Base-by-base conservation (phyloP, 2,329 filamentous ascomycete species). In the Cladosporium sphaerospermum region DNA sequence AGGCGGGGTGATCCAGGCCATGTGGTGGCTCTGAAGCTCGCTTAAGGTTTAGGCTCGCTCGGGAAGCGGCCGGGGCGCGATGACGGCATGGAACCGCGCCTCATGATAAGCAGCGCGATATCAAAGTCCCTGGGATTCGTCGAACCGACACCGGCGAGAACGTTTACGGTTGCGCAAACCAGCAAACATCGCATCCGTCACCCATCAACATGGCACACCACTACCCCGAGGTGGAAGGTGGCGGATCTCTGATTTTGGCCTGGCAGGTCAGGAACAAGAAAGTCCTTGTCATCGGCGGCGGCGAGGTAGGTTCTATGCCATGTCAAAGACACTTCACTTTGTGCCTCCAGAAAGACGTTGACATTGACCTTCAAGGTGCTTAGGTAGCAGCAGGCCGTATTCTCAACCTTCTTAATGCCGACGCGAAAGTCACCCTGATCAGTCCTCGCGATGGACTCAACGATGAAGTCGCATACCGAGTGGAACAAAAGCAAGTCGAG, bases 351-450 rank as follows among this genome's bases (percentile, higher is more conserved):
- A 39, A 46, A 50, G 48, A 16, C 45, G 52, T 58, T 62, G 57
- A 63, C 59, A 56, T 60, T 62, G 52, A 62, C 44, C 56, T 49
- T 32, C 31, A 52, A 55, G 55, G 45, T 41, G 49, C 46, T 57
- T 69, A 97, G 93, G 93, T 99, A 59, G 93, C 93, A 55, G 91
- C 93, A 52, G 91, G 92, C 53, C 89, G 93, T 56, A 95, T 99
- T 63, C 79, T 96, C 56, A 89, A 95, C 73, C 85, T 92, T 56
- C 89, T 96, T 72, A 95, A 96, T 68, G 93, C 93, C 71, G 92
- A 97, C 65, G 93, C 92, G 66, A 81, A 82, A 68, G 88, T 99
- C 53, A 92, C 86, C 16, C 84, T 97, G 57, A 82, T 97, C 28
- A 89, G 85, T 57, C 93, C 93, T 1, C 73, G 80, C 47, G 76